Base-by-base conservation (phyloP, 768 basidiomycete species). In the Termitomyces sp. region DNA sequence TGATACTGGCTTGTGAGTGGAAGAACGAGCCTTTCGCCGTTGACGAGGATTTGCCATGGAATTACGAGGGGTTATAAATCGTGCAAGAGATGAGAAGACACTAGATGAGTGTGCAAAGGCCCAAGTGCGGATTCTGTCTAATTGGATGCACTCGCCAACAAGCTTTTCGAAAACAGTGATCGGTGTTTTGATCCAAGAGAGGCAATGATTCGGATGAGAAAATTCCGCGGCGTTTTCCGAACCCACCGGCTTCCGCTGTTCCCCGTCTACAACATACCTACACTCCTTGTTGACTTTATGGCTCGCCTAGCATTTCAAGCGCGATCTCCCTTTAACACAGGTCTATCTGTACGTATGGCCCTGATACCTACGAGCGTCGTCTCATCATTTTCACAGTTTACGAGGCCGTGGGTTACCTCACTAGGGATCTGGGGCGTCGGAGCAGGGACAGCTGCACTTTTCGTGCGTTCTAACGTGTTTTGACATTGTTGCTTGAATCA, bases 41-140 rank as follows among this genome's bases (percentile, higher is more conserved):
- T 98, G 96, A 56, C 95, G 85, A 63, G 95, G 95, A 71, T 97
- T 98, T 55, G 87, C 93, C 95, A 98, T 97, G 32, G 26, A 68
- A 41, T 26, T 50, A 56, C 38, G 38, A 52, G 44, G 11, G 18
- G n/a, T 52, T 41, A 26, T 26, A 58, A 36, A 11, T 36, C 35
- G 35, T 50, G 56, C 40, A 38, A 52, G 44, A 18, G 18, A n/a
- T 56, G 36, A 32, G 30, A 56, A 14, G 4, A 3, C 11, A 2
- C 35, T 35, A 14, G 5, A 14, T 36, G 13, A 5, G 35, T 13
- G 35, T 35, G 28, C 35, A n/a, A n/a, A 26, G 26, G 26, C 26
- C 20, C 20, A 24, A 36, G 35, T 14, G 7, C 33, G 9, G 22
- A 20, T 33, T 20, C 20, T 35, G 20, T 24, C 33, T 4, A 51